phyloP scores from a whole-genome alignment of 768 basidiomycete species.

The Neoboletus brunneissimus region DNA sequence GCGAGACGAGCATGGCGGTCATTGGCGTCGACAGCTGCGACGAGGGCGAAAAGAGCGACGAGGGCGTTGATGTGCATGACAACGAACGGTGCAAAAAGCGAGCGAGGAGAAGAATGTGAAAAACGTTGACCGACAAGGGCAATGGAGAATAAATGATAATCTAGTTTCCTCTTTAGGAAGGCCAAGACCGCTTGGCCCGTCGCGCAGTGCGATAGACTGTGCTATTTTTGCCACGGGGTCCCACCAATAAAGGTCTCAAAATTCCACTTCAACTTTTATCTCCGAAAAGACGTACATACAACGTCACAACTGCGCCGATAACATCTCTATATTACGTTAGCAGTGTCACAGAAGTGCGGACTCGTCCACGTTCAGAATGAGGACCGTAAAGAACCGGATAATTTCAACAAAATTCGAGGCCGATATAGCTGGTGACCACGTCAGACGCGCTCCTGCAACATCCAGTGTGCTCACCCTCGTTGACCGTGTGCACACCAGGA shows the following conservation, averaged over 20 bases:
- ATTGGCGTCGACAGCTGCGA: slow-evolving; percentile 38
- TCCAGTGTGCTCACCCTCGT: slow-evolving; percentile 52
- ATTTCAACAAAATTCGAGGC: slow-evolving; percentile 57
- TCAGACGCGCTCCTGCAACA: neutral
- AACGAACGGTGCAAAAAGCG: slow-evolving; percentile 7
- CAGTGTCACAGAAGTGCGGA: slow-evolving; percentile 14
- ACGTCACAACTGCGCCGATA: neutral
- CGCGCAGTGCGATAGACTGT: neutral
- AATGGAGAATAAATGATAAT: neutral
- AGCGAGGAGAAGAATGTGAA: neutral
- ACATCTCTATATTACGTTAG: neutral
- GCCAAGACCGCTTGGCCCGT: neutral
- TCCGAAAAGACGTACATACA: neutral
- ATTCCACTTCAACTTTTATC: neutral
- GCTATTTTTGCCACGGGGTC: too few relatives aligned
- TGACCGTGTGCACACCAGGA: slow-evolving; percentile 61
- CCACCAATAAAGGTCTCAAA: too few relatives aligned
- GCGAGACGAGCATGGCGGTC: slow-evolving; percentile 38
- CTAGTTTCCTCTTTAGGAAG: neutral
- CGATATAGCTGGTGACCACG: slow-evolving; percentile 34
- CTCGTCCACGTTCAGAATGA: slow-evolving; percentile 71
- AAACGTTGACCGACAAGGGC: neutral
- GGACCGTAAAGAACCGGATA: slow-evolving; percentile 60
- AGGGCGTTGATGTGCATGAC: slow-evolving; percentile 46
- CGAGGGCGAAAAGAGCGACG: slow-evolving; percentile 44